Percentiles rank a stretch among this genome's conserved stretches.
phyloP scores from a whole-genome alignment of 306 rosid genomes.

The Trifolium fragiferum region DNA sequence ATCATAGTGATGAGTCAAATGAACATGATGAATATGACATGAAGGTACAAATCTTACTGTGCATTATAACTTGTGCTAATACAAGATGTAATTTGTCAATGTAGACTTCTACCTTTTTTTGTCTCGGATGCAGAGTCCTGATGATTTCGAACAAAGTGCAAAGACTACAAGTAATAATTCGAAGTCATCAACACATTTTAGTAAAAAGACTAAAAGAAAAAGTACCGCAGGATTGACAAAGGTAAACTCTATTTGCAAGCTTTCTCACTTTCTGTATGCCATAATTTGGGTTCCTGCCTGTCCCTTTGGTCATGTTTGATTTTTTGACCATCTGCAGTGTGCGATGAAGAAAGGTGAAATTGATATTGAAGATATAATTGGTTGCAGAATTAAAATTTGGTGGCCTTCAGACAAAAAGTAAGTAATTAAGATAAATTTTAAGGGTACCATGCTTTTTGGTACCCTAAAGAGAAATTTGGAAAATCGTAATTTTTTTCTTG shows the following conservation, averaged over 20 bases:
- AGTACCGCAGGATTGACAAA: slow-evolving; percentile 66
- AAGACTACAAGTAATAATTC: slow-evolving; percentile 50
- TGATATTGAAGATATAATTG: slow-evolving; percentile 80
- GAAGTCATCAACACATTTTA: slow-evolving; percentile 55
- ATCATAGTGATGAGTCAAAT: slow-evolving; percentile 50
- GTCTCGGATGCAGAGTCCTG: slow-evolving; percentile 62
- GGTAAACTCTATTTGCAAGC: slow-evolving; percentile 55
- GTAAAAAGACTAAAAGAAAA: slow-evolving; percentile 72
- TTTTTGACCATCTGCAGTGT: slow-evolving; percentile 59
- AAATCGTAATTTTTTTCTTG: neutral
- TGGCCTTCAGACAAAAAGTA: slow-evolving; percentile 97
- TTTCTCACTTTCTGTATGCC: slow-evolving; percentile 13
- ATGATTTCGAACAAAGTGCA: slow-evolving; percentile 47
- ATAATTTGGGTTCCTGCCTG: slow-evolving; percentile 8
- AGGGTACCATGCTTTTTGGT: slow-evolving; percentile 30
- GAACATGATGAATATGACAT: slow-evolving; percentile 58
- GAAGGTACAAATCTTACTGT: slow-evolving; percentile 54
- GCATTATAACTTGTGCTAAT: slow-evolving; percentile 32
- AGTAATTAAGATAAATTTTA: slow-evolving; percentile 44
- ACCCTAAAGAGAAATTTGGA: slow-evolving; percentile 21
- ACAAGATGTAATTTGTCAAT: slow-evolving; percentile 27
- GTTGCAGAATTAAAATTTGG: slow-evolving; percentile 98
- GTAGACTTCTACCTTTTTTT: slow-evolving; percentile 36
- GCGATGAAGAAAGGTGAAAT: slow-evolving; percentile 61
- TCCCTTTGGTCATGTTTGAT: slow-evolving; percentile 35